phyloP scores from a whole-genome alignment of 148 eudicot genomes.

The Persicaria tinctoria region DNA sequence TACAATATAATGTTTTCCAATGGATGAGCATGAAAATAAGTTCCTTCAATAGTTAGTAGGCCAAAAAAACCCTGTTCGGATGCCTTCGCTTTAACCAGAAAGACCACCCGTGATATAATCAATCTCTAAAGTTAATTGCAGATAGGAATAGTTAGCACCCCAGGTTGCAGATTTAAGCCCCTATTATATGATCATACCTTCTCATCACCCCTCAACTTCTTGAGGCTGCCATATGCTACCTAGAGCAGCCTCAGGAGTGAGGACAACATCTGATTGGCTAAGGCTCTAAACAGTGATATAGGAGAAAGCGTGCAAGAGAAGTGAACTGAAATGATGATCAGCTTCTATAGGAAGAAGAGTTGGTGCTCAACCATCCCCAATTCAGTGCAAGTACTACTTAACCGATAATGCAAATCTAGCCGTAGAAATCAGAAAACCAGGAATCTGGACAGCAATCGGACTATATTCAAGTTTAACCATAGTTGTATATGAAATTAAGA shows the following conservation, averaged over 20 bases:
- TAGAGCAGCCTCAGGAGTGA: background rate
- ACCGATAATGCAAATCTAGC: background rate
- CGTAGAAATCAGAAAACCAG: background rate
- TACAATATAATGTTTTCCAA: background rate
- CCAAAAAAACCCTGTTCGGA: background rate
- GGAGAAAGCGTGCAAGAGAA: background rate
- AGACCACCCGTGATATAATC: background rate
- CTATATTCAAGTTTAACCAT: background rate
- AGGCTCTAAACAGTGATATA: background rate
- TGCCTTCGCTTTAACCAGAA: too few relatives aligned
- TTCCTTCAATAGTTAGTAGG: background rate
- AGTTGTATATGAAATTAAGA: background rate
- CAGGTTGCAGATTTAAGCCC: background rate
- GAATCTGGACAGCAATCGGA: background rate
- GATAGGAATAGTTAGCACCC: background rate
- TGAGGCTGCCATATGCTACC: background rate
- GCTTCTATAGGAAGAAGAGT: background rate
- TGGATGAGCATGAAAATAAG: background rate
- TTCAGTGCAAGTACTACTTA: background rate
- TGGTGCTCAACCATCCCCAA: background rate
- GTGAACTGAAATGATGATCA: background rate
- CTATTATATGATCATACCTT: background rate
- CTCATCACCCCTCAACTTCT: background rate
- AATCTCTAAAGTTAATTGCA: background rate
- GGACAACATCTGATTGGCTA: background rate